Conservation (phyloP, 345 rosid genomes). For the Brassica nigra region DNA sequence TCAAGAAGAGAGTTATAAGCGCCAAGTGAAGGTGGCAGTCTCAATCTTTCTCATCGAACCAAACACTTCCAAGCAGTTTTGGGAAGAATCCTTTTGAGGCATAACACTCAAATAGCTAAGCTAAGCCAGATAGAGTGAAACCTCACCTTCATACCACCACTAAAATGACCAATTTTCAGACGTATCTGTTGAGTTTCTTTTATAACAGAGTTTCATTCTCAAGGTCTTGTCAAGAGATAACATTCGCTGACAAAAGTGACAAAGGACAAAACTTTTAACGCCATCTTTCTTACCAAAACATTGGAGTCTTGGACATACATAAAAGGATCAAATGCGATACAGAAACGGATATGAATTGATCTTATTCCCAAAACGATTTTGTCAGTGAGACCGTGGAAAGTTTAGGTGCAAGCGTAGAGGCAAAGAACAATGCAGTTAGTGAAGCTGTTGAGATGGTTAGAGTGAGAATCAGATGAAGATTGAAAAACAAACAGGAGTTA, state of each 20-base stretch:
- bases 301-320: background rate
- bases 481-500: conserved; percentile 29
- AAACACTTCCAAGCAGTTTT: conserved; percentile 54
- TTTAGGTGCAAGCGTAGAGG: conserved; percentile 73
- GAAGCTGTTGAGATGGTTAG: conserved; percentile 81
- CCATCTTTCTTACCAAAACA: background rate
- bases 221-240: background rate
- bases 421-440: conserved; percentile 55
- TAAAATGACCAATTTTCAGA: no score
- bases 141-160: background rate
- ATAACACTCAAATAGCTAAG: conserved; percentile 50
- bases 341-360: background rate
- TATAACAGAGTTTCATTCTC: background rate
- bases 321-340: background rate
- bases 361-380: conserved; percentile 28
- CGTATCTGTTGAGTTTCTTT: background rate
- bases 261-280: background rate
- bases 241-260: background rate
- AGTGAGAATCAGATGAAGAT: conserved; percentile 68
- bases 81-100: conserved; percentile 38
- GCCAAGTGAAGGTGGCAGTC: conserved; percentile 33
- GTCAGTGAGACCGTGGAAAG: conserved; percentile 57
- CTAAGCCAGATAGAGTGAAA: no score
- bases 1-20: conserved; percentile 51
- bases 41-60: conserved; percentile 24